phyloP scores from a whole-genome alignment of 1,284 basidiomycete genomes.

The Cerrena zonata region DNA sequence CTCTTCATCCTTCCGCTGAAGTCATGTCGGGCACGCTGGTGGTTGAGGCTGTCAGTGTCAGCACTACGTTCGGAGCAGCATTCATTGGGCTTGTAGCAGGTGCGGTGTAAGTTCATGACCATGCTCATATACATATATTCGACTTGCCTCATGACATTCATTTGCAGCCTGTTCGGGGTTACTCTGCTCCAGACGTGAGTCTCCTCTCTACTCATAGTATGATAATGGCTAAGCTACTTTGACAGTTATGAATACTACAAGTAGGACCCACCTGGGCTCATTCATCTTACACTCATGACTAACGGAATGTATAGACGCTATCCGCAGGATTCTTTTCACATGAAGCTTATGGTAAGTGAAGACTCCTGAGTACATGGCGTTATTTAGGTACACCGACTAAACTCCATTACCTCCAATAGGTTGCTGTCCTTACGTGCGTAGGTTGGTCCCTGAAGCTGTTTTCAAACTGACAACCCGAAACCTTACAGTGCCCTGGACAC shows the following conservation, averaged over 20 bases:
- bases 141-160: neutral
- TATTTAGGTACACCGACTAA: neutral
- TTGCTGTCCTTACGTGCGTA: constrained; percentile 5
- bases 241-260: constrained; percentile 20
- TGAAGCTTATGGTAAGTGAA: constrained; percentile 15
- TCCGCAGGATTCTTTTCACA: constrained; percentile 13
- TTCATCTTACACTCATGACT: neutral
- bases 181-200: constrained; percentile 27
- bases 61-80: constrained; percentile 24
- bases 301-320: constrained; percentile 15
- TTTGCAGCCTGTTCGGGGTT: constrained; percentile 22
- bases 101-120: constrained; percentile 18
- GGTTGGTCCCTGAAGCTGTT: too few species aligned
- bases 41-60: constrained; percentile 8
- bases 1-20: neutral
- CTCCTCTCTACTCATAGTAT: neutral
- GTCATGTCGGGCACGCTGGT: neutral
- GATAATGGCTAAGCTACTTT: neutral
- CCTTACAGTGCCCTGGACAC: constrained; percentile 8
- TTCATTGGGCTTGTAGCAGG: constrained; percentile 23
- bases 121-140: neutral
- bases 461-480: neutral
- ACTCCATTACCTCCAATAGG: neutral
- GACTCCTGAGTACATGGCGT: neutral
- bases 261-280: constrained; percentile 5